A percentile compares a stretch with the other conserved stretches of the same genome.
Conservation (phyloP, 2,329 filamentous ascomycete genomes). For the Beauveria asiatica region DNA sequence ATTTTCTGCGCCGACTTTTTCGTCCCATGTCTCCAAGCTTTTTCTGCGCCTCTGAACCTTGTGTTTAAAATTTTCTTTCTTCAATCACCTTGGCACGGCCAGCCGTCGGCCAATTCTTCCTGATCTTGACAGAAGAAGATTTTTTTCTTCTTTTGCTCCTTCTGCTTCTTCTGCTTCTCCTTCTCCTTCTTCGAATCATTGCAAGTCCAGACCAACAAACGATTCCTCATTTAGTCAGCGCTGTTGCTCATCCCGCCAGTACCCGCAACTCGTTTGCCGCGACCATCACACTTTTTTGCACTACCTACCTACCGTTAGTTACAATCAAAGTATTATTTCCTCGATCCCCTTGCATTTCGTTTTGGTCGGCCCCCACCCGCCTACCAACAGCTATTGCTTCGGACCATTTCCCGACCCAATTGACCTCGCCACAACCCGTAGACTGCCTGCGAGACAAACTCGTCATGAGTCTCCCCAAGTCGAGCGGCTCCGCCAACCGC, state of each 20-base stretch:
- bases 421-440: not conserved
- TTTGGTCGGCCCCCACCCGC: not conserved
- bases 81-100: not conserved
- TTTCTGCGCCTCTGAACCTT: not conserved
- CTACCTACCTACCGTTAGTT: too few species aligned
- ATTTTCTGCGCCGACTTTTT: not conserved
- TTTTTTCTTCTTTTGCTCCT: not conserved
- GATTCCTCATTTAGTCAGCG: not conserved
- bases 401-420: not conserved
- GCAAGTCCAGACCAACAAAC: not conserved
- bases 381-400: not conserved
- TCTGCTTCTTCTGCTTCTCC: not conserved
- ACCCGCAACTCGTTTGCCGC: too few species aligned
- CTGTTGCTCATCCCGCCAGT: not conserved
- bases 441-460: not conserved
- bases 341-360: not conserved
- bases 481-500: conserved; percentile 13
- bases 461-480: conserved; percentile 5
- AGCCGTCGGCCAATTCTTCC: not conserved
- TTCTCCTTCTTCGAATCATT: not conserved
- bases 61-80: not conserved
- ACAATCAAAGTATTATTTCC: not conserved
- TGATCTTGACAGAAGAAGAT: not conserved
- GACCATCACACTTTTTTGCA: not conserved
- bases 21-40: not conserved